Conservation (phyloP, 257 asterid species). For the Nicotiana otophora region DNA sequence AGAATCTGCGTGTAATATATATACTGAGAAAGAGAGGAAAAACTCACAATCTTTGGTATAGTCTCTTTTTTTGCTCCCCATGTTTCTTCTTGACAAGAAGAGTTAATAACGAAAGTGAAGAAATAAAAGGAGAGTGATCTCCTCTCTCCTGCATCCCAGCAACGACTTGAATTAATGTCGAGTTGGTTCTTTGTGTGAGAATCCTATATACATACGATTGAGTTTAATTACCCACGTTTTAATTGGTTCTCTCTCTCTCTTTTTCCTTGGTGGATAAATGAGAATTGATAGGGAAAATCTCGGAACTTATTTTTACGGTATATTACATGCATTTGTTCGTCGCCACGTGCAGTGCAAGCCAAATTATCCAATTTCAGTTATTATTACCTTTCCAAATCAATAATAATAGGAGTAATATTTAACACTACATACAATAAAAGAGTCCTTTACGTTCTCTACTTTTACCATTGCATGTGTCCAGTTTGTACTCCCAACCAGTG, state of each 20-base stretch:
- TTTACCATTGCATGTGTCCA: neutral
- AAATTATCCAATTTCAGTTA: neutral
- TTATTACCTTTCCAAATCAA: too few relatives aligned
- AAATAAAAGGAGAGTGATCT: neutral
- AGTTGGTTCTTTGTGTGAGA: neutral
- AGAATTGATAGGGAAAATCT: neutral
- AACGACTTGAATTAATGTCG: neutral
- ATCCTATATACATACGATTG: neutral
- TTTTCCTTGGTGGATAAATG: neutral
- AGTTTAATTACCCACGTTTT: too few relatives aligned
- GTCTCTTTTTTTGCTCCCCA: neutral
- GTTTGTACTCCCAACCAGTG: neutral
- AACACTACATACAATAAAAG: neutral
- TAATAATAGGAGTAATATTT: neutral
- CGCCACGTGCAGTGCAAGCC: neutral
- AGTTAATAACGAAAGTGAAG: neutral
- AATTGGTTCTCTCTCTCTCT: too few relatives aligned
- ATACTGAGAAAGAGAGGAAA: neutral
- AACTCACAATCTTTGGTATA: neutral
- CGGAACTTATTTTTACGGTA: neutral
- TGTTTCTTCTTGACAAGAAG: neutral
- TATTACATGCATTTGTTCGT: neutral
- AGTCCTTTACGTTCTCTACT: neutral
- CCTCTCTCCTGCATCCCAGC: conserved; percentile 1
- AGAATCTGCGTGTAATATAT: neutral